Percentiles rank a stretch among this genome's conserved stretches.
Conservation (phyloP, 495 filamentous ascomycete species). For the Apiosordaria backusii region DNA sequence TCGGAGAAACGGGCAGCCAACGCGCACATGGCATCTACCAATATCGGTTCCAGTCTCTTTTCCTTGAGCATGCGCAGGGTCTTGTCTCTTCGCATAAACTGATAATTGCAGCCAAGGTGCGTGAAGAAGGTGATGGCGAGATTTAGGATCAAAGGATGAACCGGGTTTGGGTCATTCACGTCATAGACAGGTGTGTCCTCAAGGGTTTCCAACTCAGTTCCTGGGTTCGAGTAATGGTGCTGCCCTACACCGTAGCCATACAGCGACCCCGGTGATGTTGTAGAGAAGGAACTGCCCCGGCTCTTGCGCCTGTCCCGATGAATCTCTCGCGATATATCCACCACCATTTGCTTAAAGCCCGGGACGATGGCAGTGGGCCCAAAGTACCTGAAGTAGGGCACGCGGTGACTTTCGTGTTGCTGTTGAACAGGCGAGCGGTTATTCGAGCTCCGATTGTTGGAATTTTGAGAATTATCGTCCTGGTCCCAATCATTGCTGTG, state of each 20-base stretch:
- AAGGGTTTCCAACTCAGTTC: conserved; percentile 49
- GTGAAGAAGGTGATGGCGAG: conserved; percentile 74
- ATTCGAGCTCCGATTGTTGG: conserved; percentile 40
- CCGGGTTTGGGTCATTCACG: conserved; percentile 59
- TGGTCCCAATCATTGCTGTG: conserved; percentile 32
- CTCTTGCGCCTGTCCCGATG: conserved; percentile 48
- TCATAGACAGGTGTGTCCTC: conserved; percentile 79
- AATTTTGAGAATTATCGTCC: conserved; percentile 37
- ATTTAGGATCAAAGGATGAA: conserved; percentile 67
- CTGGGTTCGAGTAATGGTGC: conserved; percentile 31
- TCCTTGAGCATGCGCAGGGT: conserved; percentile 69
- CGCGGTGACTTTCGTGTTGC: conserved; percentile 57
- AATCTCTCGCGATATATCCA: conserved; percentile 49
- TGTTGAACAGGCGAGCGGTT: conserved; percentile 42
- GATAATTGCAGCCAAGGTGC: conserved; percentile 77
- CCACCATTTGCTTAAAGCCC: conserved; percentile 90
- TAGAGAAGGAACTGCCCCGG: conserved; percentile 39
- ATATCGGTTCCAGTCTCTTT: conserved; percentile 74
- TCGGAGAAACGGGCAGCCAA: conserved; percentile 77
- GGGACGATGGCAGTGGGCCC: conserved; percentile 86
- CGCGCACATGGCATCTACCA: conserved; percentile 82
- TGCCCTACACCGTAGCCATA: conserved; percentile 17
- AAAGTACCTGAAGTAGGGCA: conserved; percentile 86
- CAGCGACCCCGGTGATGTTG: conserved; percentile 37
- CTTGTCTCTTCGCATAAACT: conserved; percentile 66